Conservation (phyloP, 2,329 filamentous ascomycete species). For the Fusarium sp. region DNA sequence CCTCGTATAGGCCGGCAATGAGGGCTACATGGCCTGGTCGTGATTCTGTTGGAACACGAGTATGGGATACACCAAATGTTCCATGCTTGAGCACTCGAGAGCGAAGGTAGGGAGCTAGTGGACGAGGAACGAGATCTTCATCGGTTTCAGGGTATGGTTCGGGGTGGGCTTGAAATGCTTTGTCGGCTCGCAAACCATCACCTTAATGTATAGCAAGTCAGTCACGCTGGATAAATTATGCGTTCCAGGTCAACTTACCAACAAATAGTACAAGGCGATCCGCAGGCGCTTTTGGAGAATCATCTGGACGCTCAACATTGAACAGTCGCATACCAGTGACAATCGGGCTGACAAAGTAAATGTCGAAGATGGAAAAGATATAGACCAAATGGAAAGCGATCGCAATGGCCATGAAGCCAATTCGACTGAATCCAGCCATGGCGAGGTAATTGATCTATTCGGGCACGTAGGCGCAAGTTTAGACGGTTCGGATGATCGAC, state of each 20-base stretch:
- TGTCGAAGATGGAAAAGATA: slow-evolving; percentile 95
- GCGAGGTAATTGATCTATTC: slow-evolving; percentile 15
- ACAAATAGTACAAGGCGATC: slow-evolving; percentile 94
- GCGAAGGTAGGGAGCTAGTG: slow-evolving; percentile 90
- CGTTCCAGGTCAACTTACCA: slow-evolving; percentile 65
- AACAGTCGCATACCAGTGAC: slow-evolving; percentile 94
- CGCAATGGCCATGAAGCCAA: slow-evolving; percentile 88
- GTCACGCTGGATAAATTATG: not conserved
- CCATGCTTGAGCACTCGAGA: slow-evolving; percentile 89
- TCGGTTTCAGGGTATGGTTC: slow-evolving; percentile 81
- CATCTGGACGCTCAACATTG: slow-evolving; percentile 70
- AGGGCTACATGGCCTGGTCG: slow-evolving; percentile 95
- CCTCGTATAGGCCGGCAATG: slow-evolving; percentile 96
- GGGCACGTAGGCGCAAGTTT: not conserved
- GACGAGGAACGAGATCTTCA: slow-evolving; percentile 77
- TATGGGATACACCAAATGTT: slow-evolving; percentile 97
- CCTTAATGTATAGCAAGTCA: slow-evolving; percentile 59
- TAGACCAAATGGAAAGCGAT: slow-evolving; percentile 95
- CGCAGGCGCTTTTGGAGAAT: slow-evolving; percentile 76
- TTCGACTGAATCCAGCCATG: slow-evolving; percentile 73
- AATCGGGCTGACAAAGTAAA: slow-evolving; percentile 98
- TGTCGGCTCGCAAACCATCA: slow-evolving; percentile 95
- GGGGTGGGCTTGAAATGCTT: slow-evolving; percentile 93
- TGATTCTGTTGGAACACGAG: slow-evolving; percentile 95
- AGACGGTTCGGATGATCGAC: slow-evolving; percentile 5